Base-by-base conservation (phyloP, 2,329 filamentous ascomycete species). In the Aspergillus proliferans region DNA sequence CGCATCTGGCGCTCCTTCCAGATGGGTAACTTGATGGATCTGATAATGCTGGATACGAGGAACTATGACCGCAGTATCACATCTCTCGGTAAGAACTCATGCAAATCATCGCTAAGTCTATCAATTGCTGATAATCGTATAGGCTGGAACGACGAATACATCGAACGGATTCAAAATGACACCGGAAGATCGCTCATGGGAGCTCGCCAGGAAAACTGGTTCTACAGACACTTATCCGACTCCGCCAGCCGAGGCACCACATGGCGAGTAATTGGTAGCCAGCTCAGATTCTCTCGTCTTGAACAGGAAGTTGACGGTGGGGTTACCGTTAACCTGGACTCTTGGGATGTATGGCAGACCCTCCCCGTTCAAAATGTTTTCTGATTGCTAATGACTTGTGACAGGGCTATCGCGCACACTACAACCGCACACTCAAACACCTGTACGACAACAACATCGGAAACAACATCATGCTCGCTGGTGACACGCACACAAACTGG, bases 381-480 rank as follows among this genome's bases (percentile, higher is more conserved):
- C 63, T 78, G 28, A 75, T 84, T 60, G 77, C 78, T 57, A 82
- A 86, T 58, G 71, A 74, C 18, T 7, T n/a, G 12, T 83, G 78
- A 79, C 75, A 85, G 58, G 86, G 85, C 1, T 89, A 89, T 59
- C 70, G 78, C 47, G 76, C 83, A 9, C 88, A 88, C 66, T 76
- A 82, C 44, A 88, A 89, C 71, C 77, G 86, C 33, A 89, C 86
- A 0, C 71, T 88, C 9, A 70, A 82, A 58, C 79, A 82, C 47
- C 69, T 89, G 7, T 85, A 84, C 58, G 74, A 82, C 47, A 81
- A 87, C 64, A 75, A 82, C 18, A 88, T 89, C 55, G 73, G 72
- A 48, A 88, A 90, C 71, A 88, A 84, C 60, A 80, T 89, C 57
- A 81, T 89, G 59, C 77, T 90, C 21, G 77, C 85, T 0, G 86